Base-by-base conservation (phyloP, 305 asterid species). In the Fraxinus baroniana region DNA sequence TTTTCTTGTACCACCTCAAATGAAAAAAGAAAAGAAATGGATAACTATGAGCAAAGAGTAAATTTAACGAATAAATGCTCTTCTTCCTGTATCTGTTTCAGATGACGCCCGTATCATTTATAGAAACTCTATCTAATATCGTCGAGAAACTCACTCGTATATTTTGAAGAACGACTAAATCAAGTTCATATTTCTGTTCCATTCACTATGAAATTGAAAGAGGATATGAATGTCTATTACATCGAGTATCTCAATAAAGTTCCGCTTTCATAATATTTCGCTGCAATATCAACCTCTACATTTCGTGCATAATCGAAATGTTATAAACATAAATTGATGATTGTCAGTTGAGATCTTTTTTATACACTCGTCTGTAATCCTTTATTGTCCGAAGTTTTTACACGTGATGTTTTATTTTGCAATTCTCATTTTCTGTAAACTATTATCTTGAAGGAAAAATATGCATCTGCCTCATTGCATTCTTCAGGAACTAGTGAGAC, bases 401-500 rank as follows among this genome's bases (percentile, higher is more conserved):
- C 60, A 18, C 2, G 37, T 28, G 9, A 18, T 46, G 18, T 4
- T 68, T 36, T 24, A 4, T 28, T 78, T 32, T 62, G 26, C 2
- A 3, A 55, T 70, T 83, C 86, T 85, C 76, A 85, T 80, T 68
- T 76, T 35, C 15, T 71, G 55, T 77, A 80, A 13, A 26, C 52
- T 68, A 72, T 17, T 22, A 30, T 70, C 76, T 77, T 81, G 73
- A 75, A 87, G 62, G 88, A 83, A 30, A 85, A 85, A 71, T 22
- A 12, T 62, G 87, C 18, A 36, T 74, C 84, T 17, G 78, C 80
- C 75, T 39, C 83, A n/a, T 66, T 82, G 52, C 78, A 41, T 73
- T 66, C 77, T 17, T 55, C 76, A 78, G 90, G 85, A 85, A 81
- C 76, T 24, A 80, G 79, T n/a, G 91, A 87, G 81, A 49, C 22